Evolutionary conservation across 768 basidiomycete genomes (phyloP), one percentile per base, ranked within the genome.

Genomic region (Chlorophyllum brunneum): DNA sequence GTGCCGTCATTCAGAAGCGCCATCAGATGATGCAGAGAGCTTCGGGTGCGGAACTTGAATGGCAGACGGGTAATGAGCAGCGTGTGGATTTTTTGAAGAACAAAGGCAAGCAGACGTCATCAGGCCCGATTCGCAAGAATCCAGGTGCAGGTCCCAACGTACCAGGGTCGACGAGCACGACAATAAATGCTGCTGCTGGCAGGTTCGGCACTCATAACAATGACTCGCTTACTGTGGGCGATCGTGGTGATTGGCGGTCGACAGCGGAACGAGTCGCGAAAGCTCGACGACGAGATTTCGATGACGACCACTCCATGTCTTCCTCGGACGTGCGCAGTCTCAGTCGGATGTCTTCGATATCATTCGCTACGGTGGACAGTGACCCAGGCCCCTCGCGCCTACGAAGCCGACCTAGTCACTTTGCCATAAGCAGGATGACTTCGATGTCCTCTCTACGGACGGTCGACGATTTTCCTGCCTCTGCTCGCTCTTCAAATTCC

Each of bases 281-380:
- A 73, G 87, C 82, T 56, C 80, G 92, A 57, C 80, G 88, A 63
- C 73, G 88, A 63, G 89, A 92, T 60, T 86, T 79, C 58, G 92
- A 95, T 68, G 92, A 93, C 63, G 92, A 92, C 61, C 90, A 88
- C 63, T 94, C 92, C 26, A 88, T 92, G 80, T 92, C 90, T 48
- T 91, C 88, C 24, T 91, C 88, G 41, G 92, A 93, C 59, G 74
- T 93, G 26, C 86, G 86, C 58, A 88, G 83, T 63, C 72, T 82
- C 48, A 79, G 84, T 36, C 82, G 82, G 50, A 79, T 86, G 74
- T 92, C 89, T 5, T 79, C 82, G 29, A 81, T 88, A 60, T 93
- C 90, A 16, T 88, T 88, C 61, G 81, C 85, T 22, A 88, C 91
- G 4, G 87, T 89, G 47, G 89, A 92, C 63, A 90, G 88, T 58